Base-by-base conservation (phyloP, 768 basidiomycete species). In the Gelatoporia subvermispora region DNA sequence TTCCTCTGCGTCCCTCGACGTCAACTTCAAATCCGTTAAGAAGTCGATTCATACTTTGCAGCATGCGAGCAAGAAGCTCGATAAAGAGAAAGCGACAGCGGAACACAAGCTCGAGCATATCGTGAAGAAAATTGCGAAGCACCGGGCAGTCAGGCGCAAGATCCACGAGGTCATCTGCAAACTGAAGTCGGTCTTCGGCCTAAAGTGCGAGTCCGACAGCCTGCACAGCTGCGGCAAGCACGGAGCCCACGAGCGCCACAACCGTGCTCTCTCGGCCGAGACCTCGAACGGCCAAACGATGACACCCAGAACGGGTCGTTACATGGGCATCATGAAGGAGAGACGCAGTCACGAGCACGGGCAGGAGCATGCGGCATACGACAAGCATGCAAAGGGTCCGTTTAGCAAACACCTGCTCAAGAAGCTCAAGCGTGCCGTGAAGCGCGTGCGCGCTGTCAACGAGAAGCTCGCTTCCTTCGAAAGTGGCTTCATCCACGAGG, bases 401-500 rank as follows among this genome's bases (percentile, higher is more conserved):
- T 15, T 25, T 22, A 37, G 46, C 41, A 56, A 49, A 34, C 44
- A 45, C 51, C 50, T 47, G 45, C 23, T 36, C 55, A 70, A 67
- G 47, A 68, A 75, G 54, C 63, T 90, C 50, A 69, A 77, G 52
- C 73, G 72, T 55, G 85, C 81, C 3, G 78, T 72, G 2, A 78
- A 75, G 58, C 78, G 81, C 23, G 76, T 88, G 9, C 71, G 68
- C 44, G 69, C 60, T 45, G 77, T 75, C 15, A 90, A 90, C 65
- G 67, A 75, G 67, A 87, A 84, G 63, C 68, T 91, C n/a, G 66
- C 72, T 10, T 66, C 70, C 7, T 90, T 91, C 55, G 89, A 92
- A 63, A 78, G 77, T 42, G 89, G 90, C 1, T 89, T 95, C 63
- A 85, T 93, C 51, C 81, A 80, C 5, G 71, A 84, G 58, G 81